Evolutionary conservation across 2,329 filamentous ascomycete species (phyloP).

Genomic region (Xylaria sp.): DNA sequence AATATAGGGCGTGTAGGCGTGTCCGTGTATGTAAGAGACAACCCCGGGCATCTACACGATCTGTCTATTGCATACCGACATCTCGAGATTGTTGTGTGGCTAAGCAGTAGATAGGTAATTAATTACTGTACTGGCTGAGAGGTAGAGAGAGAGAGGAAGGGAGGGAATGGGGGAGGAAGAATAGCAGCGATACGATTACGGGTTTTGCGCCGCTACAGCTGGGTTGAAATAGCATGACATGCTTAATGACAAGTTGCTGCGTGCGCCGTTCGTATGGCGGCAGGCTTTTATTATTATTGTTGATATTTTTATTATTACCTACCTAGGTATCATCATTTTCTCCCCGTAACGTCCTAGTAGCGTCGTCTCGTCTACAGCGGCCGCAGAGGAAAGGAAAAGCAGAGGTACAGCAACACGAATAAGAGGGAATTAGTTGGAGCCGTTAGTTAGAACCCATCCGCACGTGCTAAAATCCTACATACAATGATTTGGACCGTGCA

Average conservation of each 20-base stretch:
- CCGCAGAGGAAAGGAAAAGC: not conserved
- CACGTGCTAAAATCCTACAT: slow-evolving; percentile 13
- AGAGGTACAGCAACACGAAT: too few species aligned
- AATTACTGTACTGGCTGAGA: not conserved
- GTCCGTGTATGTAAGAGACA: not conserved
- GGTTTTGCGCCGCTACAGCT: slow-evolving; percentile 13
- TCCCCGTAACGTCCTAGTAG: slow-evolving; percentile 12
- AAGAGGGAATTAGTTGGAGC: too few species aligned
- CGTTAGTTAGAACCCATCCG: not conserved
- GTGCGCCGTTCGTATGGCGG: slow-evolving; percentile 30
- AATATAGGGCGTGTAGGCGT: slow-evolving; percentile 6
- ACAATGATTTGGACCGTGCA: slow-evolving; percentile 36
- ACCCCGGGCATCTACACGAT: not conserved
- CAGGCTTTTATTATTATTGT: not conserved
- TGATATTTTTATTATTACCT: not conserved
- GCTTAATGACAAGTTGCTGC: not conserved
- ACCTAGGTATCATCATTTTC: not conserved
- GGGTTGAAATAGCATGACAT: slow-evolving; percentile 23
- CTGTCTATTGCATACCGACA: not conserved
- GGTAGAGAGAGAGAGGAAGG: not conserved
- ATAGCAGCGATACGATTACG: slow-evolving; percentile 11
- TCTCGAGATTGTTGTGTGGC: not conserved
- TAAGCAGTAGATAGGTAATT: not conserved
- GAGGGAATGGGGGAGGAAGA: not conserved
- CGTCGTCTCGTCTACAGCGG: not conserved